Evolutionary conservation across 306 rosid genomes (phyloP).

Genomic region (Rubus idaeus): DNA sequence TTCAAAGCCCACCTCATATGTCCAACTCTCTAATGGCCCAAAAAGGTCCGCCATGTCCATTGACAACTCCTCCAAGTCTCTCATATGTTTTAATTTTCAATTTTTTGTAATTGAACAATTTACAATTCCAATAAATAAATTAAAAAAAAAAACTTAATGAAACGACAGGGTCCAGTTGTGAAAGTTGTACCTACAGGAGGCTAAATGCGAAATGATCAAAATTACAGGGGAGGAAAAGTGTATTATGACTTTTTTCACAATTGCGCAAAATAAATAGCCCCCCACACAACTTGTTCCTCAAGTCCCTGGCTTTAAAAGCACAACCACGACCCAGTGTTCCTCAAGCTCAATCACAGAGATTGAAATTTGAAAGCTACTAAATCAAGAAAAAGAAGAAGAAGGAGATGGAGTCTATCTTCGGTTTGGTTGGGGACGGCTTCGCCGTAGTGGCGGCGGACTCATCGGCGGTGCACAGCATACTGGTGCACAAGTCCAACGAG

Average conservation of each 20-base stretch:
- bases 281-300: constrained; percentile 23
- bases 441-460: constrained; percentile 85
- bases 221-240: neutral
- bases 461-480: constrained; percentile 89
- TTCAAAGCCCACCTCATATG: too few species aligned
- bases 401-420: constrained; percentile 83
- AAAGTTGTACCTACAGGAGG: too few species aligned
- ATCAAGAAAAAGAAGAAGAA: constrained; percentile 20
- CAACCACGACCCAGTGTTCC: neutral
- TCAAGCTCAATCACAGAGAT: neutral
- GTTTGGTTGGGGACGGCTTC: constrained; percentile 77
- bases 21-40: too few species aligned
- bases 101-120: too few species aligned
- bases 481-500: constrained; percentile 92
- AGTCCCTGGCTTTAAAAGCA: constrained; percentile 11
- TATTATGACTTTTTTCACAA: neutral
- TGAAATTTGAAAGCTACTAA: constrained; percentile 3
- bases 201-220: neutral
- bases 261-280: neutral
- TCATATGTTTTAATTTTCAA: too few species aligned
- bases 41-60: too few species aligned
- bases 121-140: too few species aligned
- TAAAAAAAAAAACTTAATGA: too few species aligned
- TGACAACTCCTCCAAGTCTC: too few species aligned
- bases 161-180: too few species aligned